Conservation (phyloP, 768 basidiomycete species). For the Atractiella rhizophila region DNA sequence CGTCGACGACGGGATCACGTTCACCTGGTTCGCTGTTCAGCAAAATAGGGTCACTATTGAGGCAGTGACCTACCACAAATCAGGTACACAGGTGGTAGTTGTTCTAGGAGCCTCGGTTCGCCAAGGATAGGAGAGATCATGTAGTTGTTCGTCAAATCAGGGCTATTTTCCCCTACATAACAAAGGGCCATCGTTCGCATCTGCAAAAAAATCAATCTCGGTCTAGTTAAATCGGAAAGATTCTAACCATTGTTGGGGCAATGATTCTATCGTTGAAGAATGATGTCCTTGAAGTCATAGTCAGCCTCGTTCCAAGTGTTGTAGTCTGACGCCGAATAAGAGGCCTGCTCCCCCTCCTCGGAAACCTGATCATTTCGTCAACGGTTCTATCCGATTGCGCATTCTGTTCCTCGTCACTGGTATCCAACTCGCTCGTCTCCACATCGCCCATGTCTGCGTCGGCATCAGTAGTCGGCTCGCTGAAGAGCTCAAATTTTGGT, state of each 20-base stretch:
- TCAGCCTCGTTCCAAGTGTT: slow-evolving; percentile 7
- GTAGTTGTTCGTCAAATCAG: slow-evolving; percentile 85
- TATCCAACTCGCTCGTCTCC: neutral
- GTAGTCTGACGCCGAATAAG: neutral
- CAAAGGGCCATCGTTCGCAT: slow-evolving; percentile 84
- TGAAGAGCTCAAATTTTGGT: neutral
- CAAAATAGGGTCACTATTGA: neutral
- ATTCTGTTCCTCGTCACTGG: slow-evolving; percentile 20
- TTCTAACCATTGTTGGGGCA: slow-evolving; percentile 75
- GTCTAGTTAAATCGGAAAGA: neutral
- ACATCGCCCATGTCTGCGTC: slow-evolving; percentile 20
- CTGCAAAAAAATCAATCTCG: slow-evolving; percentile 24
- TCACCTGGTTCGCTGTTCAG: slow-evolving; percentile 45
- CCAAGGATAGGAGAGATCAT: slow-evolving; percentile 85
- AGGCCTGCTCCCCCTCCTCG: neutral
- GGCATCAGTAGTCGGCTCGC: slow-evolving; percentile 9
- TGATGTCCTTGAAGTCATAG: slow-evolving; percentile 16
- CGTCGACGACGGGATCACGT: slow-evolving; percentile 86
- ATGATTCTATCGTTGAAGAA: slow-evolving; percentile 33
- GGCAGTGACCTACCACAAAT: too few relatives aligned
- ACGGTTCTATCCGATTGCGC: slow-evolving; percentile 9
- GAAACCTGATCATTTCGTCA: neutral
- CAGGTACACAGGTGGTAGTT: slow-evolving; percentile 80
- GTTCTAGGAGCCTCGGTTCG: slow-evolving; percentile 53
- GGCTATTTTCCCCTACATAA: slow-evolving; percentile 31